Percentiles rank a stretch among this genome's conserved stretches.
Evolutionary conservation across 2,329 filamentous ascomycete genomes (phyloP).

Genomic region (Tolypocladium capitatum): DNA sequence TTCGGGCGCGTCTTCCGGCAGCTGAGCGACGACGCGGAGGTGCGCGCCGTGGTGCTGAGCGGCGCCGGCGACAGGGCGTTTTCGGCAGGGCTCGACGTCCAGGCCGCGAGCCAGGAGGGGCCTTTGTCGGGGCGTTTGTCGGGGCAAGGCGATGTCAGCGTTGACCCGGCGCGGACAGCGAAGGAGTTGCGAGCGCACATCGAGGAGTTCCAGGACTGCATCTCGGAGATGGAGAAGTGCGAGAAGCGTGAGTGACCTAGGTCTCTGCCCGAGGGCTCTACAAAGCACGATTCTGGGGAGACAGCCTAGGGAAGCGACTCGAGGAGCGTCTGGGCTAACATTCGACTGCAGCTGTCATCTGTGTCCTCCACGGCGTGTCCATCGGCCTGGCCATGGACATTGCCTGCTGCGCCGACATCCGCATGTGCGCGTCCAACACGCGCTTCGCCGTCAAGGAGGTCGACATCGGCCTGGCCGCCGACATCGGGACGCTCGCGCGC

Average conservation of each 20-base stretch:
- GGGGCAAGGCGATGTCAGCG: conserved; percentile 9
- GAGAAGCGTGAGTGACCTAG: conserved; percentile 58
- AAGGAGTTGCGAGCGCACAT: conserved; percentile 53
- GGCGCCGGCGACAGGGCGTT: conserved; percentile 76
- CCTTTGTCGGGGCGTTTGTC: conserved; percentile 30
- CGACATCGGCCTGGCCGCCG: conserved; percentile 68
- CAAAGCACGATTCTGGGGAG: not conserved
- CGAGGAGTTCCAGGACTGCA: conserved; percentile 65
- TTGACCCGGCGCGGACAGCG: conserved; percentile 53
- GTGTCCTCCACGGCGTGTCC: conserved; percentile 64
- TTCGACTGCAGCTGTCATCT: conserved; percentile 53
- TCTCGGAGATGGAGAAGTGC: conserved; percentile 67
- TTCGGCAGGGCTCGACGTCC: conserved; percentile 73
- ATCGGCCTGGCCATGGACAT: conserved; percentile 71
- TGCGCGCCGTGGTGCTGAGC: conserved; percentile 67
- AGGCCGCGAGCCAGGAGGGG: conserved; percentile 46
- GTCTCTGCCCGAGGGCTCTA: not conserved
- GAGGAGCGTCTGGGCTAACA: not conserved
- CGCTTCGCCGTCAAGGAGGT: conserved; percentile 67
- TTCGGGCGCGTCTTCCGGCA: conserved; percentile 57
- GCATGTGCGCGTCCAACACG: conserved; percentile 46
- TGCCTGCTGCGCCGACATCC: conserved; percentile 55
- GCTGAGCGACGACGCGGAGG: conserved; percentile 57
- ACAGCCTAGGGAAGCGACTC: not conserved
- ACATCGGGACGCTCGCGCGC: conserved; percentile 62